Evolutionary conservation across 768 basidiomycete genomes (phyloP).

Genomic region (Lactarius hatsudake): DNA sequence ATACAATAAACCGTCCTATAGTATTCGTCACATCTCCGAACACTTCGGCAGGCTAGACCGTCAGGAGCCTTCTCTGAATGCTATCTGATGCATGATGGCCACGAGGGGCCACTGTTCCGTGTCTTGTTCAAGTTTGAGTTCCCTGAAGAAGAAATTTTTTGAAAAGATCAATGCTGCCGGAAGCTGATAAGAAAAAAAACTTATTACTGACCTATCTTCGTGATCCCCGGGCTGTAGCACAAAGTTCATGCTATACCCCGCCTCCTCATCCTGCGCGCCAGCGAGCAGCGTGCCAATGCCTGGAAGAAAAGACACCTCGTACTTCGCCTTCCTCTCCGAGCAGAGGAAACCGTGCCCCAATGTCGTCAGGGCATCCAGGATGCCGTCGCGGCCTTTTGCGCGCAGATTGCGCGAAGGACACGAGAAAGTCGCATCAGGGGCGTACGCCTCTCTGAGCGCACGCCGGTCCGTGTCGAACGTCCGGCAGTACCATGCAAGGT

Average conservation of each 20-base stretch:
- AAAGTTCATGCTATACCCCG: constrained; percentile 18
- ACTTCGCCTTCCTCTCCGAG: constrained; percentile 8
- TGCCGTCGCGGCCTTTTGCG: constrained; percentile 11
- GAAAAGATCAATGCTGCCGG: not conserved
- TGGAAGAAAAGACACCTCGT: constrained; percentile 14
- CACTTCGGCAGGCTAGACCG: not conserved
- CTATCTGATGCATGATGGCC: constrained; percentile 20
- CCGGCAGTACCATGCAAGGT: constrained; percentile 13
- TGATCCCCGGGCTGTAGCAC: constrained; percentile 4
- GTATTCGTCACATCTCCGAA: not conserved
- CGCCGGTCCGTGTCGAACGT: constrained; percentile 20
- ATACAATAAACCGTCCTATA: not conserved
- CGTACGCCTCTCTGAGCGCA: constrained; percentile 14
- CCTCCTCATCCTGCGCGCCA: not conserved
- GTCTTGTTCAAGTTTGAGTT: not conserved
- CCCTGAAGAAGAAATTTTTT: not conserved
- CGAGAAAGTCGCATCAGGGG: constrained; percentile 19
- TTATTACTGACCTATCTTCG: not conserved
- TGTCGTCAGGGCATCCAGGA: constrained; percentile 1
- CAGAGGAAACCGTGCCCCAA: constrained; percentile 14
- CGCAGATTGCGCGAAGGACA: constrained; percentile 12
- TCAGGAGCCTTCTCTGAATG: not conserved
- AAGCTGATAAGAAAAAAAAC: not conserved
- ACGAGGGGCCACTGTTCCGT: constrained; percentile 11
- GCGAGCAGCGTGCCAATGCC: constrained; percentile 16